Evolutionary conservation across 1,284 basidiomycete species (phyloP), one percentile per base, ranked within the genome.

Genomic region (Papiliotrema fonsecae): DNA sequence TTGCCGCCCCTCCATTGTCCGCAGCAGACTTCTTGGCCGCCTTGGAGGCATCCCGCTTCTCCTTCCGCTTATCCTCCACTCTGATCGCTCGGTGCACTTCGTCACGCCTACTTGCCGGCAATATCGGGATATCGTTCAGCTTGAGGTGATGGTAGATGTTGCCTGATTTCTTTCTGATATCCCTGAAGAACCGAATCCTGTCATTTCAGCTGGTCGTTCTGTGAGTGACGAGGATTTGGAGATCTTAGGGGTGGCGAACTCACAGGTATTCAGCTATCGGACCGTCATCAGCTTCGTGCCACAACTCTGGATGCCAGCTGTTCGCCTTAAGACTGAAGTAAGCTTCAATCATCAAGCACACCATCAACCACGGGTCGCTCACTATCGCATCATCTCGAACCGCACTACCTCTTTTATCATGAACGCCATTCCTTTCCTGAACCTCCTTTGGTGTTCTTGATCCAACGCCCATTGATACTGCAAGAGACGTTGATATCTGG

Each of bases 361-460:
- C n/a, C n/a, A n/a, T n/a, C n/a, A n/a, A n/a, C n/a, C n/a, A n/a
- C n/a, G n/a, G n/a, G n/a, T n/a, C n/a, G n/a, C n/a, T n/a, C n/a
- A n/a, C n/a, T n/a, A n/a, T n/a, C n/a, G n/a, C n/a, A n/a, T n/a
- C n/a, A n/a, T n/a, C 48, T 64, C 58, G 31, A 55, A 65, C 13
- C 38, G 31, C 24, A 60, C 25, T 9, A 58, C 27, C 2, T 49
- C 36, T n/a, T 25, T 31, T 50, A 67, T 57, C 19, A 56, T 6
- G 9, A 14, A 30, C 6, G 28, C 10, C 61, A 67, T 63, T 0
- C 50, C 59, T 3, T 16, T n/a, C 25, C 62, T 42, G 40, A 61
- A 64, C 24, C 64, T 31, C 35, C 62, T 35, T 36, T 67, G 62
- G 38, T 63, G 55, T 42, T 67, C 62, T 19, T 48, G 52, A 22